Conservation (phyloP, 139 green algal species). For the Picochlorum sp. region DNA sequence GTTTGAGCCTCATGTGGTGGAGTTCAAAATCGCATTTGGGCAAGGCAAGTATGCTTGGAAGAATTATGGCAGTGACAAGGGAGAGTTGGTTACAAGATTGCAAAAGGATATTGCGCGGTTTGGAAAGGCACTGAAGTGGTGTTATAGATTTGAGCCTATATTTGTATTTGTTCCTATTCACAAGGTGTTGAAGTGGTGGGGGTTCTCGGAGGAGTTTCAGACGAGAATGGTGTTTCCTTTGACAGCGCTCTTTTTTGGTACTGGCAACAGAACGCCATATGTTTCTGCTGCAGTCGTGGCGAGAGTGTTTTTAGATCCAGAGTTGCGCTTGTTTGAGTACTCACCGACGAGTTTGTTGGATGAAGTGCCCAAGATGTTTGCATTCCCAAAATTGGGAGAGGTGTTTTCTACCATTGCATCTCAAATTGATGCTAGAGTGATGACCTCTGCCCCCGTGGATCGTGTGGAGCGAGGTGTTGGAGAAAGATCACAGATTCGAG, state of each 20-base stretch:
- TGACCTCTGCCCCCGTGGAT: constrained; percentile 3
- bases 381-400: constrained; percentile 48
- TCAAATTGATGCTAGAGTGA: neutral
- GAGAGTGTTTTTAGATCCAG: constrained; percentile 57
- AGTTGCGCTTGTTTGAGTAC: constrained; percentile 45
- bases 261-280: constrained; percentile 59
- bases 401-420: neutral
- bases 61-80: constrained; percentile 43
- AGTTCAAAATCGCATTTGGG: constrained; percentile 58
- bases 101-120: constrained; percentile 49
- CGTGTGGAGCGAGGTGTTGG: constrained; percentile 1
- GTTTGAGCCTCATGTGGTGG: constrained; percentile 43
- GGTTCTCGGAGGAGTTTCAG: constrained; percentile 51
- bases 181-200: constrained; percentile 33
- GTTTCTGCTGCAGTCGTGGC: constrained; percentile 53
- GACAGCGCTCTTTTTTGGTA: constrained; percentile 66
- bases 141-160: constrained; percentile 42
- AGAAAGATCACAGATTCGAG: neutral
- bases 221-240: constrained; percentile 61
- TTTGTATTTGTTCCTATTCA: constrained; percentile 59
- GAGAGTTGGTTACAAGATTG: constrained; percentile 28
- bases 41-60: constrained; percentile 45
- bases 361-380: constrained; percentile 53
- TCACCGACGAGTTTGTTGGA: constrained; percentile 45
- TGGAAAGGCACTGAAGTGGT: constrained; percentile 40